Conservation (phyloP, 148 eudicot species). For the Heliamphora exappendiculata region DNA sequence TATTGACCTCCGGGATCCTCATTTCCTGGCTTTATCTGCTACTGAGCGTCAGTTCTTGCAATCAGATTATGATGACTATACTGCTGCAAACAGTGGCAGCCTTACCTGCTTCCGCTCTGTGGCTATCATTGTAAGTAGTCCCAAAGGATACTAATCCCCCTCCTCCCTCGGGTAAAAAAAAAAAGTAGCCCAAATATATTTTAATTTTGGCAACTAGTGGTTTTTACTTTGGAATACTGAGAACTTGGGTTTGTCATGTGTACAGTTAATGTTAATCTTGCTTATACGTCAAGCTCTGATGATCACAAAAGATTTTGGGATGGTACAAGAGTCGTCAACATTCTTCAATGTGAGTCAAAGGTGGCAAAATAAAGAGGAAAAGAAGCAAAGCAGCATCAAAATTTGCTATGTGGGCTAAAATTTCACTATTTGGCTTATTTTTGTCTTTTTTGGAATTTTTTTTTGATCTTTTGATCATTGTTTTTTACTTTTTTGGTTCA, state of each 20-base stretch:
- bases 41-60: conserved; percentile 59
- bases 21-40: conserved; percentile 54
- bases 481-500: no score
- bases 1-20: conserved; percentile 46
- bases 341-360: conserved; percentile 56
- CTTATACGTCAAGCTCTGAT: conserved; percentile 61
- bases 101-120: conserved; percentile 57
- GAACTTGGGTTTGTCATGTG: conserved; percentile 10
- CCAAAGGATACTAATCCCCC: not conserved
- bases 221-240: conserved; percentile 3
- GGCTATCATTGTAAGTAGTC: conserved; percentile 45
- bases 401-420: no score
- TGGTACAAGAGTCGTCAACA: conserved; percentile 46
- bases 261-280: conserved; percentile 71
- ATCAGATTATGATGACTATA: conserved; percentile 71
- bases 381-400: no score
- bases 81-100: conserved; percentile 45
- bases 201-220: not conserved
- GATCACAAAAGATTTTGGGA: conserved; percentile 58
- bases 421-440: no score
- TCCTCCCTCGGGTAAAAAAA: no score
- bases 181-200: not conserved
- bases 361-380: no score
- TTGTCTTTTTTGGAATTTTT: no score
- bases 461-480: no score